Evolutionary conservation across 805 yeast species (phyloP), one percentile per base, ranked within the genome.

Genomic region (Metschnikowia proteae): DNA sequence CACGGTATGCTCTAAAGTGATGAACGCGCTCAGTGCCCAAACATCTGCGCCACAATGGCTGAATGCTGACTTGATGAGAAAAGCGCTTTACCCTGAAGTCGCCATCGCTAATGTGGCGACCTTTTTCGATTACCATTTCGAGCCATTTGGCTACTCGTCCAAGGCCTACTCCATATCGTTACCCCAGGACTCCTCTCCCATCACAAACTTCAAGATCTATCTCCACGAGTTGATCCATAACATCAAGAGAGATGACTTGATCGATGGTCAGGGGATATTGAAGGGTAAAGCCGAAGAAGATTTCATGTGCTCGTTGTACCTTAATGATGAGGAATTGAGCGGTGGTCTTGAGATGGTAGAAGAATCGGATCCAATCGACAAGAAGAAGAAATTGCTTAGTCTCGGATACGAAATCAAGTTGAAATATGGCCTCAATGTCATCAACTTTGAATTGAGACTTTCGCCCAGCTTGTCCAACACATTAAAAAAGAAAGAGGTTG

Each of bases 371-470:
- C 51, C 52, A 1, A 50, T 48, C 2, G 61, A 60, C 25, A 48
- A 49, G 4, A 51, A 56, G 32, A 42, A 50, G 10, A 47, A 45
- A 23, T 48, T 49, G 5, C 54, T 53, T 29, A 47, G 48, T 3
- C 44, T 56, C 31, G 51, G 50, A 59, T 78, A 70, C 56, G 82
- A 78, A 51, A 52, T 76, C 47, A 76, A 73, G 52, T 60, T 78
- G 31, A 73, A 76, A 17, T 54, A 65, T 40, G 83, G 83, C 1
- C 62, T 79, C 54, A 78, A 76, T 50, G 60, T 70, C 46, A 60
- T 78, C 34, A 75, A 69, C 33, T 74, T 72, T 45, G 65, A 64
- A 54, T 68, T 73, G 56, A 66, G 72, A 46, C 69, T 72, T 23
- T 68, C 74, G 4, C 78, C 78, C 3, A 54, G 53, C 29, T 63